A percentile compares a stretch with the other conserved stretches of the same genome.
These are phyloP conservation scores for Clavariopsis aquatica DNA, from an alignment of 495 filamentous ascomycete genomes.

Conservation along the genomic window DNA sequence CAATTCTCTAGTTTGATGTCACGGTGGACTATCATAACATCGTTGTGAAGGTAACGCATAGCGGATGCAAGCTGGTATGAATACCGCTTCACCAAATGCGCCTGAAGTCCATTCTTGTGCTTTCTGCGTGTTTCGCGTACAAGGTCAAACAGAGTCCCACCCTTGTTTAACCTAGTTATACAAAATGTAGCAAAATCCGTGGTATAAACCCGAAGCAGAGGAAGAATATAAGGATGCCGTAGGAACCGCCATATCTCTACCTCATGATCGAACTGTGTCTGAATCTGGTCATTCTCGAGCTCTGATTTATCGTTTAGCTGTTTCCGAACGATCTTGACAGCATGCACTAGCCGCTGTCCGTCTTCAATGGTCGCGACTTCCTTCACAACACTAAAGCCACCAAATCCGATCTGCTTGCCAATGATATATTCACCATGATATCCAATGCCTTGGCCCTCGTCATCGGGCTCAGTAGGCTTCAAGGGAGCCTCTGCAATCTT, in stretches of 20 bases:
- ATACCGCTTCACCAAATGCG: slow-evolving; percentile 61
- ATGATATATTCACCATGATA: slow-evolving; percentile 64
- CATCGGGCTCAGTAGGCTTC: slow-evolving; percentile 60
- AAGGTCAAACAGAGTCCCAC: slow-evolving; percentile 71
- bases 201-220: slow-evolving; percentile 67
- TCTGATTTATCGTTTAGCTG: slow-evolving; percentile 57
- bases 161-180: slow-evolving; percentile 67
- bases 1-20: slow-evolving; percentile 82
- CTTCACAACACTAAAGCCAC: slow-evolving; percentile 71
- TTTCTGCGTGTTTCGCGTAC: slow-evolving; percentile 58
- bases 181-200: slow-evolving; percentile 73
- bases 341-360: slow-evolving; percentile 54
- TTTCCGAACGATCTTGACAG: slow-evolving; percentile 75
- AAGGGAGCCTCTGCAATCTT: slow-evolving; percentile 43
- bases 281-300: slow-evolving; percentile 66
- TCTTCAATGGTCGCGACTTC: slow-evolving; percentile 69
- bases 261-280: slow-evolving; percentile 75
- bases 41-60: slow-evolving; percentile 72
- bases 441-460: slow-evolving; percentile 73
- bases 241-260: slow-evolving; percentile 70
- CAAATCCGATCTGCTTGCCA: slow-evolving; percentile 68
- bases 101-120: slow-evolving; percentile 50
- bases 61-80: slow-evolving; percentile 68
- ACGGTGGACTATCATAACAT: slow-evolving; percentile 68
- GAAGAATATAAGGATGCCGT: slow-evolving; percentile 65